Evolutionary conservation across 1,284 basidiomycete genomes (phyloP).

Genomic region (Golubevia sp.): DNA sequence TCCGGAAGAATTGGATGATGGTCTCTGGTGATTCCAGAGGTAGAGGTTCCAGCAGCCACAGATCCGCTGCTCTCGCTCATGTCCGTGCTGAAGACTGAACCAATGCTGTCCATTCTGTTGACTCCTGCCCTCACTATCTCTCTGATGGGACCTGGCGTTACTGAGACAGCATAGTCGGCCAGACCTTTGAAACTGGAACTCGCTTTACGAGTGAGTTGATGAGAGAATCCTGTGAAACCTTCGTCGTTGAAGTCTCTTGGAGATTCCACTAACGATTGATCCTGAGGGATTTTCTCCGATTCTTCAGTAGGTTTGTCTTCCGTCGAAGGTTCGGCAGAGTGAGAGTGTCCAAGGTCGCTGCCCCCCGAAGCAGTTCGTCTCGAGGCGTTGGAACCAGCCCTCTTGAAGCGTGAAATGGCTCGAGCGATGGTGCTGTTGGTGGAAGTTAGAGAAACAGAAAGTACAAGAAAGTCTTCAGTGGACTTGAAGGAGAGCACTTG

Average conservation of each 20-base stretch:
- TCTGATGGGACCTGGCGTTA: background rate
- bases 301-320: background rate
- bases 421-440: slow-evolving; percentile 35
- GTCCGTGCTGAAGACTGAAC: background rate
- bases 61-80: background rate
- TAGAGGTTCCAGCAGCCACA: background rate
- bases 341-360: background rate
- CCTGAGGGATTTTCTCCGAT: background rate
- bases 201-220: background rate
- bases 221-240: background rate
- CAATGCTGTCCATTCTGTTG: background rate
- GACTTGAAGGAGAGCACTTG: background rate
- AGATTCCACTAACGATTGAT: background rate
- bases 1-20: background rate
- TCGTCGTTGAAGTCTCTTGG: background rate
- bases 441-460: background rate
- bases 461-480: background rate
- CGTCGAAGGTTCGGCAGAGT: background rate
- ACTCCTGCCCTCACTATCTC: background rate
- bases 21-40: too few relatives aligned
- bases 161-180: background rate
- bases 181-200: background rate
- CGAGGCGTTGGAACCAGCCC: slow-evolving; percentile 3
- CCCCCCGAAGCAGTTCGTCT: background rate
- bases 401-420: slow-evolving; percentile 55